These are phyloP conservation scores for Cercospora beticola DNA, from an alignment of 2,329 filamentous ascomycete species.

Conservation along the genomic window DNA sequence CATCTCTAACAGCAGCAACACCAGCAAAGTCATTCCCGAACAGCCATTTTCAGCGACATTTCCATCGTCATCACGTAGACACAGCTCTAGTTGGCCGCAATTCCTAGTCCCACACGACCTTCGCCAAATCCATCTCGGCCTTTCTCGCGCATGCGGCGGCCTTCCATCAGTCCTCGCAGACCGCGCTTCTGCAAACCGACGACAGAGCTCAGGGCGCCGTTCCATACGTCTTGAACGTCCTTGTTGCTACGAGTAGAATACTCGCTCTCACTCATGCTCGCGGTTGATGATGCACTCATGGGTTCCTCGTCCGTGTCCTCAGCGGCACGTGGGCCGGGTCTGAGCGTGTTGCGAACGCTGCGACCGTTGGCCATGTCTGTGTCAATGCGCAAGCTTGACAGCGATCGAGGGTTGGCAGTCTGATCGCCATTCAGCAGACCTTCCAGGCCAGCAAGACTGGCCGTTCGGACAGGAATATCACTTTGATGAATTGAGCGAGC, in stretches of 20 bases:
- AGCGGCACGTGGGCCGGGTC: slow-evolving; percentile 36
- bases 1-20: not conserved
- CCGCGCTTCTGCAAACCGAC: slow-evolving; percentile 95
- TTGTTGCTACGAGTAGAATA: slow-evolving; percentile 41
- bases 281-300: slow-evolving; percentile 37
- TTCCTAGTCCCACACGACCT: slow-evolving; percentile 39
- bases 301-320: slow-evolving; percentile 40
- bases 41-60: not conserved
- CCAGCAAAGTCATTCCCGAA: not conserved
- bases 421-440: slow-evolving; percentile 44
- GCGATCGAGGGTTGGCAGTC: slow-evolving; percentile 26
- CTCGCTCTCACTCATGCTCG: slow-evolving; percentile 38
- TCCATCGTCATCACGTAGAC: not conserved
- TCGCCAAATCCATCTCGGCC: slow-evolving; percentile 42
- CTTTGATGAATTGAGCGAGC: slow-evolving; percentile 36
- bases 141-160: slow-evolving; percentile 77
- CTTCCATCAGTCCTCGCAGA: slow-evolving; percentile 90
- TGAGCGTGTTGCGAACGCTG: slow-evolving; percentile 39
- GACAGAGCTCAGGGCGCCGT: slow-evolving; percentile 77
- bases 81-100: slow-evolving; percentile 26
- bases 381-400: slow-evolving; percentile 49
- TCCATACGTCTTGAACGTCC: slow-evolving; percentile 68
- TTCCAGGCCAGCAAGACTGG: slow-evolving; percentile 51
- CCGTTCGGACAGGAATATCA: slow-evolving; percentile 45
- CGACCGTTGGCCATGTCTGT: slow-evolving; percentile 48